These are phyloP conservation scores for Pulicaria dysenterica DNA, from an alignment of 129 eudicot species.

Conservation along the genomic window DNA sequence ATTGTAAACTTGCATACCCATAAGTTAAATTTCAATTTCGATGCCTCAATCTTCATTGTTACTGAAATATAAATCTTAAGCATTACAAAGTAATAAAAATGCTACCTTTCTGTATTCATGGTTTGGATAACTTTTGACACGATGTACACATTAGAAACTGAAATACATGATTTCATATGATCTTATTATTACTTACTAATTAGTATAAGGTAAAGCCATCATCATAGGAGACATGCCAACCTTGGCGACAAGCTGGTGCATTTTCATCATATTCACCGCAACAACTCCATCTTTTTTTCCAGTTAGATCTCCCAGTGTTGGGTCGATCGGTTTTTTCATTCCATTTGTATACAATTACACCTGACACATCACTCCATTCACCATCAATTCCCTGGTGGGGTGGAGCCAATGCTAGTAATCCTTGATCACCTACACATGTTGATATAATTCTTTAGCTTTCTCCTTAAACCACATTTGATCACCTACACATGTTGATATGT, in stretches of 20 bases:
- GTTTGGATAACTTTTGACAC: background rate
- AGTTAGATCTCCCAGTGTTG: constrained; percentile 65
- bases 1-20: constrained; percentile 19
- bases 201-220: constrained; percentile 70
- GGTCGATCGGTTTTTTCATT: constrained; percentile 65
- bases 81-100: constrained; percentile 12
- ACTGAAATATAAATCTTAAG: constrained; percentile 12
- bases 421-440: constrained; percentile 72
- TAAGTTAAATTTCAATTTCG: constrained; percentile 14
- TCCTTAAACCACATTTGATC: too few species aligned
- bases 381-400: constrained; percentile 87
- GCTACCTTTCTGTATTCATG: constrained; percentile 12
- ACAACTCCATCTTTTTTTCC: constrained; percentile 92
- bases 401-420: constrained; percentile 66
- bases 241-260: constrained; percentile 69
- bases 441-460: too few species aligned
- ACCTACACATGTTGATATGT: too few species aligned
- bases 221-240: constrained; percentile 86
- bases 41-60: constrained; percentile 5
- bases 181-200: background rate
- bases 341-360: constrained; percentile 77
- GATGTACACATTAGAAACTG: background rate
- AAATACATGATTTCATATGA: background rate
- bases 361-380: constrained; percentile 72
- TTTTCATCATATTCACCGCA: constrained; percentile 68